Evolutionary conservation across 805 yeast species (phyloP), one percentile per base, ranked within the genome.

Genomic region (Yamadazyma olivae): DNA sequence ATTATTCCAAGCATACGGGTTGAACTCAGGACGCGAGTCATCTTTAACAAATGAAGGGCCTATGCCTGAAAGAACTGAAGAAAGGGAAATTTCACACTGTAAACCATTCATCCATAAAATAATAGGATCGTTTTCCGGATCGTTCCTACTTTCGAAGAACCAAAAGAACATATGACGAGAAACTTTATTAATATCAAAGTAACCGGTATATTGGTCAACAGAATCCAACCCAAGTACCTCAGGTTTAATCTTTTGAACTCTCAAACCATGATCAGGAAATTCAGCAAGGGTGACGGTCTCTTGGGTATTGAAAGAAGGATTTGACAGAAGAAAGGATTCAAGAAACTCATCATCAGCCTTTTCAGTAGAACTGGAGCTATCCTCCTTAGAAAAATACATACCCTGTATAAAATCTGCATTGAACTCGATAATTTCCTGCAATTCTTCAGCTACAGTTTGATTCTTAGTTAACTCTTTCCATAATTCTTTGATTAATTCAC

Each of bases 161-260:
- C 59, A 57, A 42, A 49, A 57, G 42, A 57, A 57, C 32, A 57
- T 52, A 38, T 57, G 63, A 43, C 54, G 53, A 48, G 86, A 41
- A n/a, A n/a, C 95, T 42, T 77, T 84, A 33, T 77, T 79, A 31
- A 83, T 78, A 57, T 87, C 96, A 54, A 87, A 74, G 60, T 87
- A 87, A 27, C 96, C 96, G 16, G 87, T 70, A 56, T 74, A 79
- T 57, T 87, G 95, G 53, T 81, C 76, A 32, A 85, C 95, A 3
- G 70, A 58, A 63, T 89, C 96, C 33, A 89, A 63, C 10, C 91
- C 93, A 47, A 89, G 71, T 23, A 60, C 67, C 39, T 69, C 66
- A 10, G 93, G 91, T 22, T 28, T 28, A 4, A 24, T 8, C 21
- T 32, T 32, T 23, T 37, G 39, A 6, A 36, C 28, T 27, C 41